A percentile compares a stretch with the other conserved stretches of the same genome.
Evolutionary conservation across 805 yeast genomes (phyloP).

Genomic region (Sporopachydermia lactativora): DNA sequence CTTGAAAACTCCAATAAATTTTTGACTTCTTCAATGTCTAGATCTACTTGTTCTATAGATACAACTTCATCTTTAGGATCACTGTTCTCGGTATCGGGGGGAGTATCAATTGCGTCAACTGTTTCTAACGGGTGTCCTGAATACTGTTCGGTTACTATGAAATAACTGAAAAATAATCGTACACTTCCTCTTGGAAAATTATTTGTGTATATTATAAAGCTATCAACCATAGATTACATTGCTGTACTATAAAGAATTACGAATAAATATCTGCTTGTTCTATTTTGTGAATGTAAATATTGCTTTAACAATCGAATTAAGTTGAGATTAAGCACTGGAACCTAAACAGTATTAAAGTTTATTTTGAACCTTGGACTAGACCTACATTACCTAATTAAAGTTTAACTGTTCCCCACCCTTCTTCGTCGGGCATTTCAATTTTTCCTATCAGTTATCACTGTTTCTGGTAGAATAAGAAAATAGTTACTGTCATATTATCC

Average conservation of each 20-base stretch:
- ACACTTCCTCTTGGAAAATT: conserved; percentile 1
- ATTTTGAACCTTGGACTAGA: conserved; percentile 1
- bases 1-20: neutral
- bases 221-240: conserved; percentile 1
- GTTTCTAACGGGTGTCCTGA: conserved; percentile 1
- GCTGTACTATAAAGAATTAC: conserved; percentile 1
- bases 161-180: neutral
- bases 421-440: neutral
- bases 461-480: neutral
- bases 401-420: neutral
- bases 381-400: conserved; percentile 1
- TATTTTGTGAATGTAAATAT: neutral
- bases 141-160: conserved; percentile 1
- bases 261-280: conserved; percentile 1
- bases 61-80: conserved; percentile 1
- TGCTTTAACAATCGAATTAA: neutral
- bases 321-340: conserved; percentile 1
- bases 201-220: conserved; percentile 1
- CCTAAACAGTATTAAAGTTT: neutral
- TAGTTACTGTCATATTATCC: conserved; percentile 1
- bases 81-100: conserved; percentile 1
- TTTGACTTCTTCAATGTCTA: conserved; percentile 1
- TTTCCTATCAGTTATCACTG: conserved; percentile 1
- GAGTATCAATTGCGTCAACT: conserved; percentile 1
- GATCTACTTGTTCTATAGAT: conserved; percentile 1